Evolutionary conservation across 495 filamentous ascomycete genomes (phyloP), one percentile per base, ranked within the genome.

Genomic region (Amphirosellinia nigrospora): DNA sequence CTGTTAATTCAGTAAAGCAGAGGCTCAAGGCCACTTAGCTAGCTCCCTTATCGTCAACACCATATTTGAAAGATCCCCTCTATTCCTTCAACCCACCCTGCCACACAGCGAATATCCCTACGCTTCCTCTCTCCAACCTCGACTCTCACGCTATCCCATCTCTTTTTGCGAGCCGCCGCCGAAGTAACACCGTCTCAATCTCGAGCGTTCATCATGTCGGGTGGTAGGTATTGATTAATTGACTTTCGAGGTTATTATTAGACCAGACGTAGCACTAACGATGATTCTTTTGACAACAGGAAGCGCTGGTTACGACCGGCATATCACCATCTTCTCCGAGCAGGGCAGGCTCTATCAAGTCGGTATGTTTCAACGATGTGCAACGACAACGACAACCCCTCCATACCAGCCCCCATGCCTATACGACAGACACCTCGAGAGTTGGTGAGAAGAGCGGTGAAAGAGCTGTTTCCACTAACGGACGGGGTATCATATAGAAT

Each of bases 271-370:
- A 9, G 38, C 50, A 61, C 68, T 70, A 28, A 70, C 50, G 13
- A 21, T 16, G 45, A 32, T 28, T 38, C 19, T 55, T 11, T 36
- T 11, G 36, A 64, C 77, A 97, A 56, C 77, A 97, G 94, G 93
- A 84, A 96, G 92, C 86, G 94, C 95, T 79, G 94, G 93, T 72
- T 98, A 94, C 85, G 96, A 99, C 82, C 88, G 96, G 86, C 96
- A 99, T 81, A 98, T 99, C 75, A 99, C 96, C 76, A 98, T 99
- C 89, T 99, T 99, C 87, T 98, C 96, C 48, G 96, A 99, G 81
- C 93, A 97, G 80, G 96, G 96, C 77, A 89, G 96, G 82, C 85
- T 99, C 81, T 99, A 98, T 82, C 96, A 99, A 97, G 96, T 99
- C 79, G 96, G 96, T 99, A 87, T 75, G 94, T 92, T 92, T 71